phyloP scores from a whole-genome alignment of 2,329 filamentous ascomycete species.

The Pyrenochaeta sp. region DNA sequence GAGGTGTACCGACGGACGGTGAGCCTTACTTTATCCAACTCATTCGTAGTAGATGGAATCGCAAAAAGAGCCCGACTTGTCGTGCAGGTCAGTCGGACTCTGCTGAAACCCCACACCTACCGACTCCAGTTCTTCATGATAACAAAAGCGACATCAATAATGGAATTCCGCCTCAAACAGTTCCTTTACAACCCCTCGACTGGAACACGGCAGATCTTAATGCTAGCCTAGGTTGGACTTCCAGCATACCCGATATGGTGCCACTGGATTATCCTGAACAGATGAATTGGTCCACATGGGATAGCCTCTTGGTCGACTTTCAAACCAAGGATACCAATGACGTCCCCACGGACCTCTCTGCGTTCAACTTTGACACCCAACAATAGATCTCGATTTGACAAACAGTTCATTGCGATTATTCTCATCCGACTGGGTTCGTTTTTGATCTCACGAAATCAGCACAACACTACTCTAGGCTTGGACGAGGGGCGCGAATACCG shows the following conservation, averaged over 20 bases:
- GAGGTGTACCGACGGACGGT: constrained; percentile 10
- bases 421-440: too few relatives aligned
- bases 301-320: constrained; percentile 38
- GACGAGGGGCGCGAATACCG: not conserved
- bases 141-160: not conserved
- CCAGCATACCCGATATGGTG: constrained; percentile 9
- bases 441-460: not conserved
- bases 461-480: not conserved
- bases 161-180: not conserved
- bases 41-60: constrained; percentile 18
- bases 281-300: constrained; percentile 42
- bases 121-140: not conserved
- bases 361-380: not conserved
- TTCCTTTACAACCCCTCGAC: constrained; percentile 13
- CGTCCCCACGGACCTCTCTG: not conserved
- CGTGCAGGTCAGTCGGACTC: not conserved
- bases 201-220: constrained; percentile 22
- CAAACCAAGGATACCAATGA: constrained; percentile 11
- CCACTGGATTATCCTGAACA: constrained; percentile 24
- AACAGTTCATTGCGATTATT: not conserved
- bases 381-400: not conserved
- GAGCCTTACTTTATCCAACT: constrained; percentile 36
- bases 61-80: not conserved
- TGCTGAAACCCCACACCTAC: not conserved
- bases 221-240: constrained; percentile 14